A percentile compares a stretch with the other conserved stretches of the same genome.
These are phyloP conservation scores for Phoma sp. DNA, from an alignment of 2,329 filamentous ascomycete genomes.

Conservation along the genomic window DNA sequence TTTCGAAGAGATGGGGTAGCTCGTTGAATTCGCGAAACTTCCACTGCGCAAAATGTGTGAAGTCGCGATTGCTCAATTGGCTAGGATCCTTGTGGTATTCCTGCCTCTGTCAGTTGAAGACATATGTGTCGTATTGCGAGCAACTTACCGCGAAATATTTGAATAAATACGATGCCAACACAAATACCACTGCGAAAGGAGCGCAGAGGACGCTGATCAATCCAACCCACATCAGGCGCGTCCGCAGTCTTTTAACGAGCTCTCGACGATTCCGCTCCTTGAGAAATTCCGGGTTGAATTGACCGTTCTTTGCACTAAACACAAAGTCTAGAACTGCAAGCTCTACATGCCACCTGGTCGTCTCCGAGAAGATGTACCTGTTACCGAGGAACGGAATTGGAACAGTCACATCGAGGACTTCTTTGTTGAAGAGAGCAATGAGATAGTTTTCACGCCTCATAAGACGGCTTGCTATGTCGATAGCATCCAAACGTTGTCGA, in stretches of 20 bases:
- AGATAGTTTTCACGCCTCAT: conserved; percentile 98
- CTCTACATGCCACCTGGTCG: conserved; percentile 89
- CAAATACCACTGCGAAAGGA: conserved; percentile 85
- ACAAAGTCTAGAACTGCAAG: conserved; percentile 92
- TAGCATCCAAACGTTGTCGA: conserved; percentile 91
- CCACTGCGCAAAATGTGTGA: conserved; percentile 94
- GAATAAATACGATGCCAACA: conserved; percentile 89
- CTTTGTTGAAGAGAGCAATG: conserved; percentile 97
- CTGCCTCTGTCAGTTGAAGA: conserved; percentile 62
- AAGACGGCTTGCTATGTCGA: conserved; percentile 94
- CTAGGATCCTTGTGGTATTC: conserved; percentile 96
- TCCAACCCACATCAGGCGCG: conserved; percentile 81
- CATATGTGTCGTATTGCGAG: conserved; percentile 60
- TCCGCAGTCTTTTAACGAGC: conserved; percentile 77
- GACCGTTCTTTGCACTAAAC: conserved; percentile 80
- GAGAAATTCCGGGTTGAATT: conserved; percentile 84
- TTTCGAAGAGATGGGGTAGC: conserved; percentile 86
- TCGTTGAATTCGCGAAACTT: conserved; percentile 99
- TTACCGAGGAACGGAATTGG: conserved; percentile 82
- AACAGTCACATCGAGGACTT: conserved; percentile 84
- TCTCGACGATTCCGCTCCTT: conserved; percentile 80
- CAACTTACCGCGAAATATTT: conserved; percentile 83
- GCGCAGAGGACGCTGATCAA: conserved; percentile 85
- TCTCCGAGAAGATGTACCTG: conserved; percentile 84
- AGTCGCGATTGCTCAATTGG: conserved; percentile 84